phyloP scores from a whole-genome alignment of 2,329 filamentous ascomycete genomes.

The Curvularia eragrostidis region DNA sequence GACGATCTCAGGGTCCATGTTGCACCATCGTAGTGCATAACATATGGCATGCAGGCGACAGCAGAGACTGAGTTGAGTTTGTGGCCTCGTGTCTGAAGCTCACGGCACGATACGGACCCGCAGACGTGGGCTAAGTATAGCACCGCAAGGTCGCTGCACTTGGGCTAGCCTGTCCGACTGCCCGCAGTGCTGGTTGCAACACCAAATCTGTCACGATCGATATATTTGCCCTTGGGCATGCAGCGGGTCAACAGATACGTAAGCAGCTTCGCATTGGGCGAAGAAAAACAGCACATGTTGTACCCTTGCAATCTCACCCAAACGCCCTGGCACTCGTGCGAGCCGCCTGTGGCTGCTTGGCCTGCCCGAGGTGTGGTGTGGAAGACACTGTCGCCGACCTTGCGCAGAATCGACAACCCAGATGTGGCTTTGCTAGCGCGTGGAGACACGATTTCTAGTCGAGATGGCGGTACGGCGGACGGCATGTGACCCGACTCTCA shows the following conservation, averaged over 20 bases:
- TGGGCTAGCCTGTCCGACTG: not conserved
- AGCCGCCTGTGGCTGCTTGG: conserved; percentile 5
- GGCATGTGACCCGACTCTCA: not conserved
- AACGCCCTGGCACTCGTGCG: not conserved
- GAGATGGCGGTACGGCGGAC: not conserved
- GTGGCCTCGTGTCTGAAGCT: not conserved
- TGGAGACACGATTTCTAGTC: not conserved
- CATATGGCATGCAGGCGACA: not conserved
- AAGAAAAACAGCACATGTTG: not conserved
- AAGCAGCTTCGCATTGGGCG: conserved; percentile 1
- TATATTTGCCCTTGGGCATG: not conserved
- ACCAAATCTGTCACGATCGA: not conserved
- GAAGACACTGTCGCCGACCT: conserved; percentile 6
- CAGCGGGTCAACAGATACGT: conserved; percentile 2
- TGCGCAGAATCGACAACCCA: not conserved
- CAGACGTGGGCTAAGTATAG: conserved; percentile 4
- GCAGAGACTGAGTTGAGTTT: not conserved
- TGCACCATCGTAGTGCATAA: not conserved
- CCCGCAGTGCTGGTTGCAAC: not conserved
- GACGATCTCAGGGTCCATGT: not conserved
- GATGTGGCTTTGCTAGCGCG: not conserved
- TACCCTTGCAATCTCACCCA: not conserved
- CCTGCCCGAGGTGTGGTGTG: not conserved
- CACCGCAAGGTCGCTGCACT: not conserved
- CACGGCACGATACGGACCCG: not conserved